Evolutionary conservation across 2,329 filamentous ascomycete species (phyloP).

Genomic region (Xylaria sp.): DNA sequence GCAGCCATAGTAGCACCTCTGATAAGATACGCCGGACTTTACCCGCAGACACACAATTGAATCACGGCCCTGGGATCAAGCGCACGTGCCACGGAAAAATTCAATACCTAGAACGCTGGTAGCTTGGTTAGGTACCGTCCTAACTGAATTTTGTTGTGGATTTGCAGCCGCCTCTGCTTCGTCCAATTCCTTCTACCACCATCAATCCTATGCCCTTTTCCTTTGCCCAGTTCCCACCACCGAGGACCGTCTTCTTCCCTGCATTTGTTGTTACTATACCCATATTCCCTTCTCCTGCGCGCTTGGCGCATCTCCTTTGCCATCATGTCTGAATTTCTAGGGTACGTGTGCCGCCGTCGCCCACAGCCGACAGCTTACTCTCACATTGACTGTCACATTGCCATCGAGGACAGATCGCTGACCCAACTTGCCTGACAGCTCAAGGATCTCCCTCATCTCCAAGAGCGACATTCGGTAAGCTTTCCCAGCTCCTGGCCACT

Average conservation of each 20-base stretch:
- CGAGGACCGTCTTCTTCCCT: slow-evolving; percentile 6
- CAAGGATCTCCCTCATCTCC: slow-evolving; percentile 94
- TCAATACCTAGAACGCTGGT: neutral
- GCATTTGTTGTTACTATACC: slow-evolving; percentile 12
- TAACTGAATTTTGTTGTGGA: neutral
- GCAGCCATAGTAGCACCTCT: neutral
- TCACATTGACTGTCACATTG: no score
- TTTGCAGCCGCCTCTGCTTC: neutral
- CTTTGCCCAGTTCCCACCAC: neutral
- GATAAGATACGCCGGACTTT: neutral
- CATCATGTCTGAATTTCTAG: slow-evolving; percentile 63
- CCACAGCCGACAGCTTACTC: neutral
- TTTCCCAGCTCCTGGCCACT: slow-evolving; percentile 13
- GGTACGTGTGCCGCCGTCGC: slow-evolving; percentile 44
- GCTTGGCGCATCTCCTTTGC: slow-evolving; percentile 26
- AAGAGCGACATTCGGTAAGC: slow-evolving; percentile 94
- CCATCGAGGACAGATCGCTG: slow-evolving; percentile 17
- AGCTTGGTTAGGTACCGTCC: neutral
- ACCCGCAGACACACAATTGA: no score
- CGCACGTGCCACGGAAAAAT: neutral
- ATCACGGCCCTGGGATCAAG: neutral
- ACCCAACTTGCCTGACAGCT: slow-evolving; percentile 52
- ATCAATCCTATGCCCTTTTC: neutral
- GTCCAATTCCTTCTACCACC: neutral
- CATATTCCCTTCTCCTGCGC: slow-evolving; percentile 23